These are phyloP conservation scores for Amanita rubescens DNA, from an alignment of 768 basidiomycete species.

Conservation along the genomic window DNA sequence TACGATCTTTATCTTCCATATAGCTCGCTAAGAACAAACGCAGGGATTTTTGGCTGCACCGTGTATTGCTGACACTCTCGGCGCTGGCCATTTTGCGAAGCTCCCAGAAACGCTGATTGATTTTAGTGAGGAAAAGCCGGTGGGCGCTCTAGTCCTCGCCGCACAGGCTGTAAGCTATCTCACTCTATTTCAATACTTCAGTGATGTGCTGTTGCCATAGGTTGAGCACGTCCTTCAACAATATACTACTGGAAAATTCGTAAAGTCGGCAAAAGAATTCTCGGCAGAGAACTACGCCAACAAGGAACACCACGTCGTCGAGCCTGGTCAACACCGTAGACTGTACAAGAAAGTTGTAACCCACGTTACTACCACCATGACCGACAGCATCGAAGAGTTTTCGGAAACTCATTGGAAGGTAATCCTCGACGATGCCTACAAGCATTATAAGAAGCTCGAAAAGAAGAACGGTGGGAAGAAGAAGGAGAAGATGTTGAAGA, in stretches of 20 bases:
- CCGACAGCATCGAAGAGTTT: background rate
- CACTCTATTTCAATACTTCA: background rate
- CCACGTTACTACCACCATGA: background rate
- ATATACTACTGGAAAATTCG: background rate
- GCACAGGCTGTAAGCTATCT: background rate
- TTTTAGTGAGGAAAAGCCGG: background rate
- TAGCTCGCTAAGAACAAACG: background rate
- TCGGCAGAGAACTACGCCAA: background rate
- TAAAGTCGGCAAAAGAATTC: background rate
- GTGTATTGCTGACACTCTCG: background rate
- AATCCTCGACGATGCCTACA: background rate
- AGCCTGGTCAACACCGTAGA: background rate
- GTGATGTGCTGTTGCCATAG: background rate
- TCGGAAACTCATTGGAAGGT: background rate
- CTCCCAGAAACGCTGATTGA: background rate
- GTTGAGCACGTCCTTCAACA: background rate
- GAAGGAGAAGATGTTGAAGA: no score
- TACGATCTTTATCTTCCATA: background rate
- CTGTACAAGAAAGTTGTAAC: background rate
- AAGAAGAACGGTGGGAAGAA: no score
- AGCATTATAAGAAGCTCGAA: no score
- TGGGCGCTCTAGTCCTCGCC: constrained; percentile 1
- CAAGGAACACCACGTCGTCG: background rate
- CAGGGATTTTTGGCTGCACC: background rate
- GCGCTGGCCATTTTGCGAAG: background rate